Conservation (phyloP, 345 rosid genomes). For the Gynandropsis gynandra region DNA sequence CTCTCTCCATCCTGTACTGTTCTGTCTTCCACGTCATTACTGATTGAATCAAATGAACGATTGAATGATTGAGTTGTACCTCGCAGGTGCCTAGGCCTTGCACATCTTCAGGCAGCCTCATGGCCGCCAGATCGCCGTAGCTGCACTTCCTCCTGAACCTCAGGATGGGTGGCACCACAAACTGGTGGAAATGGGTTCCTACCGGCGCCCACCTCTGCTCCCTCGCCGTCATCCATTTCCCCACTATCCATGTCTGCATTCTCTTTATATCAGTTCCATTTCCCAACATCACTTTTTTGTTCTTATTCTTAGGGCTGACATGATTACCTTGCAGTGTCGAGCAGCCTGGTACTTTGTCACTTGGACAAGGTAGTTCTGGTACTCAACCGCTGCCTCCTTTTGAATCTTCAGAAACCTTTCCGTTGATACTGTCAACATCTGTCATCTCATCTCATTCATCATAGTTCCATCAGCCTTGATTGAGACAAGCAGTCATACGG, state of each 20-base stretch:
- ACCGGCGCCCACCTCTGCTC: slow-evolving; percentile 93
- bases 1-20: slow-evolving; percentile 96
- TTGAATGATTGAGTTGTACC: slow-evolving; percentile 34
- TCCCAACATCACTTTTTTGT: too few species aligned
- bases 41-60: too few species aligned
- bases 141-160: slow-evolving; percentile 73
- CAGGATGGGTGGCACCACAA: slow-evolving; percentile 89
- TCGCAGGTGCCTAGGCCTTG: slow-evolving; percentile 87
- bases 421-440: slow-evolving; percentile 84
- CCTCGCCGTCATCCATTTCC: slow-evolving; percentile 88
- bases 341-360: slow-evolving; percentile 94
- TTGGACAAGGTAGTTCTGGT: slow-evolving; percentile 71
- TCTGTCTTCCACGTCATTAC: too few species aligned
- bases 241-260: slow-evolving; percentile 89
- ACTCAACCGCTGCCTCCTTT: slow-evolving; percentile 74
- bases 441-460: slow-evolving; percentile 10
- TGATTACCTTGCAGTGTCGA: slow-evolving; percentile 63
- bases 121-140: slow-evolving; percentile 95
- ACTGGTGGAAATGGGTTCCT: slow-evolving; percentile 93
- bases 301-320: too few species aligned
- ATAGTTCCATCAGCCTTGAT: not conserved
- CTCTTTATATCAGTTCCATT: too few species aligned
- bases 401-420: slow-evolving; percentile 88
- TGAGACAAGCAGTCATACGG: too few species aligned
- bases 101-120: slow-evolving; percentile 83